Evolutionary conservation across 1,284 basidiomycete species (phyloP).

Genomic region (Ganoderma sp.): DNA sequence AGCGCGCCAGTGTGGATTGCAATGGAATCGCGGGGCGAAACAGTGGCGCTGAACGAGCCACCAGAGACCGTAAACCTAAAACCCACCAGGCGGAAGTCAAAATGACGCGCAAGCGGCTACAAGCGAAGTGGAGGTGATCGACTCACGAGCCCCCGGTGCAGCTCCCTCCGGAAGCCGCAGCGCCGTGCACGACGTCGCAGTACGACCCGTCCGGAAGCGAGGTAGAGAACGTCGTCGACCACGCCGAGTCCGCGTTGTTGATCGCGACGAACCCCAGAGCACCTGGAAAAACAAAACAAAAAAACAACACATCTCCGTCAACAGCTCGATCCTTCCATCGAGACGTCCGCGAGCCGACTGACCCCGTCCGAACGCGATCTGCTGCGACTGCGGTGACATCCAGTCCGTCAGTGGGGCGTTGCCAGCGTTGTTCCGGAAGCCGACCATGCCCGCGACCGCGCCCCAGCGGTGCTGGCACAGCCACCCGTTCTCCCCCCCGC

Average conservation of each 20-base stretch:
- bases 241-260: slow-evolving; percentile 62
- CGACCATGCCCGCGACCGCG: slow-evolving; percentile 65
- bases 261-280: slow-evolving; percentile 65
- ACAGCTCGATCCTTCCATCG: too few species aligned
- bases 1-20: slow-evolving; percentile 61
- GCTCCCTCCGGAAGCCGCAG: slow-evolving; percentile 38
- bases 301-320: neutral
- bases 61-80: slow-evolving; percentile 56
- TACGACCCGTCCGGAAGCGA: slow-evolving; percentile 62
- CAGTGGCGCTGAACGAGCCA: slow-evolving; percentile 58
- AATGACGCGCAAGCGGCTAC: neutral
- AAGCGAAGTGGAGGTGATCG: neutral
- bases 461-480: slow-evolving; percentile 67
- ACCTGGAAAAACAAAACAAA: slow-evolving; percentile 42
- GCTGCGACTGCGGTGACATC: slow-evolving; percentile 59
- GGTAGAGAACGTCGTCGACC: slow-evolving; percentile 61
- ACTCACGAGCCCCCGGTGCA: slow-evolving; percentile 61
- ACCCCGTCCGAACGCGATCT: slow-evolving; percentile 70
- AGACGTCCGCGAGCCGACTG: slow-evolving; percentile 21
- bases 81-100: neutral
- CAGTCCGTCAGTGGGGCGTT: slow-evolving; percentile 55
- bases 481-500: slow-evolving; percentile 61
- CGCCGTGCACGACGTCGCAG: slow-evolving; percentile 67
- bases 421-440: slow-evolving; percentile 64
- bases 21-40: slow-evolving; percentile 59